Evolutionary conservation across 192 early-diverging fungal genomes (phyloP), one percentile per base, ranked within the genome.

Genomic region (Spizellomyces sp.): DNA sequence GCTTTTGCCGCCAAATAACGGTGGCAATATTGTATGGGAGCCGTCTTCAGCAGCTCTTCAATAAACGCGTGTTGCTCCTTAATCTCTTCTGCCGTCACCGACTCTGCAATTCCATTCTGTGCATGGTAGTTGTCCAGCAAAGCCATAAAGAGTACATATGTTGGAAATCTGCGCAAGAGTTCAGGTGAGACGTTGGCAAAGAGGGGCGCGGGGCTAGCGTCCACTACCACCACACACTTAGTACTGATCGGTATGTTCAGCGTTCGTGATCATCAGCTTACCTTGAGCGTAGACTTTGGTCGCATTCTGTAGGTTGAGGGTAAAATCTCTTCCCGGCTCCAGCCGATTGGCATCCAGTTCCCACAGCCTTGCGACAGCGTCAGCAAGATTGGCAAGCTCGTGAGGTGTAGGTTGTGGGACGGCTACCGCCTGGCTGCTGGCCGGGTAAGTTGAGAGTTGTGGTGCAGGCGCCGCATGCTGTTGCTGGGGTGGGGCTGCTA

Each of bases 311-410:
- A 80, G 48, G 56, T 80, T 75, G 3, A 80, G 58, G 8, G 41
- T 12, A 46, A 77, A 77, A 60, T 77, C 70, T 22, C 65, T 41
- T 17, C 75, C 78, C 8, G 74, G 75, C 15, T 48, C n/a, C 2
- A 78, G 63, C 17, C 70, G 61, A 69, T 80, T 79, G 21, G 19
- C 55, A 54, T 80, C 79, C 44, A 78, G 57, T 2, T 65, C 61
- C 76, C 76, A 80, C 12, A 80, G 67, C 63, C 62, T 45, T 14
- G 43, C 46, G 17, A 41, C 54, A 5, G 78, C 78, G n/a, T n/a
- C 45, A 47, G 52, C 21, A 15, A 80, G 21, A 45, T 56, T 62
- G 36, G 5, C 8, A 0, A 80, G 68, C 65, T 80, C 77, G n/a
- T 55, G 22, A 19, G 12, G 45, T 4, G 77, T 71, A 45, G 77